Evolutionary conservation across 2,329 filamentous ascomycete species (phyloP), one percentile per base, ranked within the genome.

Genomic region (Trichoderma endophyticum): DNA sequence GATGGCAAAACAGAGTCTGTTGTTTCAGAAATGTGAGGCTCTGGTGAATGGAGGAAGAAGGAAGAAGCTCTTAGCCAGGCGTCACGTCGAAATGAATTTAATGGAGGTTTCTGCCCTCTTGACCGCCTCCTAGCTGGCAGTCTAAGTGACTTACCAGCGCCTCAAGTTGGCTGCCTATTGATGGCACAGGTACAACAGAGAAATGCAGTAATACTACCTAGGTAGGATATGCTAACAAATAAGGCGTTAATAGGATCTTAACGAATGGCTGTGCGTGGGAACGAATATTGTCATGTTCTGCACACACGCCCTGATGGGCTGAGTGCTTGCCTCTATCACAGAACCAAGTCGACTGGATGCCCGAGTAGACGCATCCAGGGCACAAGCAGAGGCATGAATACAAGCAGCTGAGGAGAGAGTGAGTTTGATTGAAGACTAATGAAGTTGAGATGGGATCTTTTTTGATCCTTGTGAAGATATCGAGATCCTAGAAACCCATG

Each of bases 401-500:
- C n/a, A 11, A 9, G 43, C n/a, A 1, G 21, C 0, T 0, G n/a
- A 51, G n/a, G n/a, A n/a, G n/a, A 11, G 9, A 3, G 9, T 21
- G 43, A n/a, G 21, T 21, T 51, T 0, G 12, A 51, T 51, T 51
- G 9, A 21, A 51, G 43, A 12, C 43, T 51, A 51, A 6, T 51
- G 9, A 51, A 51, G 43, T 3, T 21, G 43, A 21, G 43, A 9
- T 51, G 4, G 4, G n/a, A n/a, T 51, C 9, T 21, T 48, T 9
- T 9, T 21, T 12, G n/a, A 21, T 6, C n/a, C 9, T 12, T 21
- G 8, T 21, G 43, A 51, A 21, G 43, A 21, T 51, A 1, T 12
- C 43, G 9, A 51, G 43, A 51, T 0, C 43, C n/a, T 9, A 21
- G 43, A 0, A 43, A 4, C 39, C n/a, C 18, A 51, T 21, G 9